phyloP scores from a whole-genome alignment of 192 early-diverging fungal genomes.

The Entrophospora sp. region DNA sequence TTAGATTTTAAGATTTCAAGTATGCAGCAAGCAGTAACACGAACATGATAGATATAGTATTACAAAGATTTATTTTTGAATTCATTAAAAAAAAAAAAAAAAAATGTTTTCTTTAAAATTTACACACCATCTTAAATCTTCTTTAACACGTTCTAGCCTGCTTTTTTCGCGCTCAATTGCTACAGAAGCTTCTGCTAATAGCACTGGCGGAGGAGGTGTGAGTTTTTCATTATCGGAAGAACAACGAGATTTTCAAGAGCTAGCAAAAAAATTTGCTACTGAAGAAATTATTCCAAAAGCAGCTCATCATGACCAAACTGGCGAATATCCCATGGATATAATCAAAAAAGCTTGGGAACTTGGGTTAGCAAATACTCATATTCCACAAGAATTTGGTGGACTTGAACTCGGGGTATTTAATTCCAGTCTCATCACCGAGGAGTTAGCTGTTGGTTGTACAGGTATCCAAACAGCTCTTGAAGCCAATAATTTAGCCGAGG shows the following conservation, averaged over 20 bases:
- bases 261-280: slow-evolving; percentile 79
- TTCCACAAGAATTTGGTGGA: slow-evolving; percentile 80
- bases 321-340: slow-evolving; percentile 81
- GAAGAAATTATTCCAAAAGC: slow-evolving; percentile 88
- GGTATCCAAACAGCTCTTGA: slow-evolving; percentile 97
- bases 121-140: no score
- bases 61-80: no score
- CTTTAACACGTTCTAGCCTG: no score
- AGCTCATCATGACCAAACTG: slow-evolving; percentile 87
- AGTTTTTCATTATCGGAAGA: slow-evolving; percentile 74
- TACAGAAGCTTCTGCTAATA: no score
- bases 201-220: background rate
- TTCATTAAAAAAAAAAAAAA: no score
- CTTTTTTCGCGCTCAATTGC: no score
- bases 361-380: slow-evolving; percentile 85
- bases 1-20: no score
- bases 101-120: no score
- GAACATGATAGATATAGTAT: no score
- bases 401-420: slow-evolving; percentile 84
- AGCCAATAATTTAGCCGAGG: slow-evolving; percentile 91
- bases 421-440: slow-evolving; percentile 79
- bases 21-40: no score
- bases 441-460: slow-evolving; percentile 87
- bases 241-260: slow-evolving; percentile 78
- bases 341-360: slow-evolving; percentile 89